phyloP scores from a whole-genome alignment of 2,329 filamentous ascomycete species.

The Xylaria polymorpha region DNA sequence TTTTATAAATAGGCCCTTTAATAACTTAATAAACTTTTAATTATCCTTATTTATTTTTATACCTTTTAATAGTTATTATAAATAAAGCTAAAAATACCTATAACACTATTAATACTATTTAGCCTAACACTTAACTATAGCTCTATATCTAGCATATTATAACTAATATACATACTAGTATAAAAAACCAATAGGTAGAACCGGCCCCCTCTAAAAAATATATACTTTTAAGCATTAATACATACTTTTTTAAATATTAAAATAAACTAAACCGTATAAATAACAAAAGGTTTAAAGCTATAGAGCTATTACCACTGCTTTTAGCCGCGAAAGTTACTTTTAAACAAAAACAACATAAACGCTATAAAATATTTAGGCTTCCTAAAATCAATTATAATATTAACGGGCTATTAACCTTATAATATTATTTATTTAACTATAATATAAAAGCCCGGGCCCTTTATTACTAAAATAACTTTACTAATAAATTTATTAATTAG shows the following conservation, averaged over 20 bases:
- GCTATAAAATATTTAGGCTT: background rate
- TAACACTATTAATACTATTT: too few relatives aligned
- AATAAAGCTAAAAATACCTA: too few relatives aligned
- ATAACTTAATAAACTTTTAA: background rate
- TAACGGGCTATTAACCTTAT: too few relatives aligned
- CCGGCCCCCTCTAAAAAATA: background rate
- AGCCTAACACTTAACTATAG: background rate
- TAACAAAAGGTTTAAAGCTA: background rate
- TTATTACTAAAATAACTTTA: too few relatives aligned
- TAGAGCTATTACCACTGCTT: background rate
- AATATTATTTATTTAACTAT: too few relatives aligned
- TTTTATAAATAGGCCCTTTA: background rate
- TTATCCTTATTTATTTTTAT: too few relatives aligned
- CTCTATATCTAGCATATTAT: slow-evolving; percentile 19
- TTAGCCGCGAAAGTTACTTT: background rate
- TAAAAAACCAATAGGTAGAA: background rate
- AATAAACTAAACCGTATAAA: too few relatives aligned
- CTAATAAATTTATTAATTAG: too few relatives aligned
- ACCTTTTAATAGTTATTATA: too few relatives aligned
- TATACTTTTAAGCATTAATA: too few relatives aligned
- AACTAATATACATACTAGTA: background rate
- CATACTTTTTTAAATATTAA: too few relatives aligned
- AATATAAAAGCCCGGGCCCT: too few relatives aligned
- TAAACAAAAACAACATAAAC: background rate
- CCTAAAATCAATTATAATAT: background rate